Conservation (phyloP, 1,284 basidiomycete genomes). For the Sanghuangporus weigelae region DNA sequence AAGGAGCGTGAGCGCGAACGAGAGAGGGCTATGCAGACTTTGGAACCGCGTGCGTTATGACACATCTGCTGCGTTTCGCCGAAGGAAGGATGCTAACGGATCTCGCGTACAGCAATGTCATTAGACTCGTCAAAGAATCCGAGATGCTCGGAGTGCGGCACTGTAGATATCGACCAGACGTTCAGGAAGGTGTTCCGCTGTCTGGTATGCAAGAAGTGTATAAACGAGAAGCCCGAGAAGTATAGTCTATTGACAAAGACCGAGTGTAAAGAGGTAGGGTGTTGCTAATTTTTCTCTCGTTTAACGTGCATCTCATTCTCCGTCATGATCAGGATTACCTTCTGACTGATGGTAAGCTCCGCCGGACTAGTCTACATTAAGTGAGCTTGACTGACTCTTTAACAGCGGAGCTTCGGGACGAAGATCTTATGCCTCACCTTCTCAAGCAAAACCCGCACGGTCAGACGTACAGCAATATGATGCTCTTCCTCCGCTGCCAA, state of each 20-base stretch:
- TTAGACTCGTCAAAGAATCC: conserved; percentile 70
- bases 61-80: not conserved
- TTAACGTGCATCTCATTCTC: conserved; percentile 1
- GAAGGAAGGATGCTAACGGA: not conserved
- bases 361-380: conserved; percentile 8
- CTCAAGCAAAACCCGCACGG: conserved; percentile 97
- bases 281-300: not conserved
- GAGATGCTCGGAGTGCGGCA: conserved; percentile 77
- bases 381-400: not conserved
- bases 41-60: conserved; percentile 59
- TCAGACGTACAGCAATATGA: conserved; percentile 98
- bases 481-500: conserved; percentile 93
- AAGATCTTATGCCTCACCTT: conserved; percentile 89
- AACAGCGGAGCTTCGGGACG: conserved; percentile 86
- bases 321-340: conserved; percentile 68
- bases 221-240: conserved; percentile 83
- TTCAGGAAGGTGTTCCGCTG: conserved; percentile 80
- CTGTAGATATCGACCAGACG: conserved; percentile 80
- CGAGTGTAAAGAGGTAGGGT: conserved; percentile 86
- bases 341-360: conserved; percentile 71
- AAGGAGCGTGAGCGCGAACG: conserved; percentile 76
- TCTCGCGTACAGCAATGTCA: conserved; percentile 47
- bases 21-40: conserved; percentile 58
- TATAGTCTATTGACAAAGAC: conserved; percentile 98
- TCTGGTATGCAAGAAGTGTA: conserved; percentile 85